These are phyloP conservation scores for Cladophialophora exuberans DNA, from an alignment of 2,329 filamentous ascomycete species.

Conservation along the genomic window DNA sequence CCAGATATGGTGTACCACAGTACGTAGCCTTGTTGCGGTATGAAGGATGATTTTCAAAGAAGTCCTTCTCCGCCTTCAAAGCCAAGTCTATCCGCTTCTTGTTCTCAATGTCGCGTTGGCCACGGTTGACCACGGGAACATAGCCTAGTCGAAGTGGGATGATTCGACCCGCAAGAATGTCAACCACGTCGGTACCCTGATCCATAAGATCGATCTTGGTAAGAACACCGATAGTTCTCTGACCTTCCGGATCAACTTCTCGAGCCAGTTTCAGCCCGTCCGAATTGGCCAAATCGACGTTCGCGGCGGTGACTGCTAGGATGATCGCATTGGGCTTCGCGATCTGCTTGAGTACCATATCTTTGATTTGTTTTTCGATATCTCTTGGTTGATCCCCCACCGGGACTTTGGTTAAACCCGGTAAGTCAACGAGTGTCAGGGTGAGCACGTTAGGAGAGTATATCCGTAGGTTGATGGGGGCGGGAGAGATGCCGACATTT, in stretches of 20 bases:
- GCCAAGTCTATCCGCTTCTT: slow-evolving; percentile 92
- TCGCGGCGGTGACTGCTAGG: slow-evolving; percentile 91
- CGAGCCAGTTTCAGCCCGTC: slow-evolving; percentile 94
- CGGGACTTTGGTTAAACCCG: slow-evolving; percentile 93
- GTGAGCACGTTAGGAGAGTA: slow-evolving; percentile 98
- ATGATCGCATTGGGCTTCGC: slow-evolving; percentile 98
- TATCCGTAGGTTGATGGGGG: slow-evolving; percentile 96
- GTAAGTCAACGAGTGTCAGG: slow-evolving; percentile 92
- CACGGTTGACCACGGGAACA: slow-evolving; percentile 96
- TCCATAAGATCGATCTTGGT: slow-evolving; percentile 99
- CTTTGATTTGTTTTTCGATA: slow-evolving; percentile 93
- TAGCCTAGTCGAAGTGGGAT: slow-evolving; percentile 94
- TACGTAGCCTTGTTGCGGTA: slow-evolving; percentile 99
- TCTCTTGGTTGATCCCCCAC: slow-evolving; percentile 95
- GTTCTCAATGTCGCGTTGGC: slow-evolving; percentile 97
- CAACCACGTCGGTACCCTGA: slow-evolving; percentile 95
- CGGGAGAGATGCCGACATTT: slow-evolving; percentile 94
- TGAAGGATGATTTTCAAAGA: slow-evolving; percentile 98
- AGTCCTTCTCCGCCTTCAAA: slow-evolving; percentile 91
- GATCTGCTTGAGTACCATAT: slow-evolving; percentile 99
- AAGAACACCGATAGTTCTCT: slow-evolving; percentile 95
- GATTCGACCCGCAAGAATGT: slow-evolving; percentile 95
- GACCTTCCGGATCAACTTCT: slow-evolving; percentile 95
- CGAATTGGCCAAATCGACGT: slow-evolving; percentile 97
- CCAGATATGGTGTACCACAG: slow-evolving; percentile 96